A percentile compares a stretch with the other conserved stretches of the same genome.
Evolutionary conservation across 768 basidiomycete genomes (phyloP).

Genomic region (Mycena crocata): DNA sequence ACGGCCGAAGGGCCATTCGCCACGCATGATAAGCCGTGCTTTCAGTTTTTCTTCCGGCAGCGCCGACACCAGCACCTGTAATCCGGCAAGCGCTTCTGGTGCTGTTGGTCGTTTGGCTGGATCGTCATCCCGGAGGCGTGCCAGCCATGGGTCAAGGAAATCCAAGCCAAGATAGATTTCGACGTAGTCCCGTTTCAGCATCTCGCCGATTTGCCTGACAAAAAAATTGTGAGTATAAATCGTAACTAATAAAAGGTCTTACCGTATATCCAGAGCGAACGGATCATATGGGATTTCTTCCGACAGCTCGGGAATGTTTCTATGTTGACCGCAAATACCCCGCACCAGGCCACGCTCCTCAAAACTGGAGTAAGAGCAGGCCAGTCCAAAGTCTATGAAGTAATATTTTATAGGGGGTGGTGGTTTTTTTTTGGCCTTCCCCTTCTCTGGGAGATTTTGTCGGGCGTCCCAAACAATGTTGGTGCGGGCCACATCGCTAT

Average conservation of each 20-base stretch:
- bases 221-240: background rate
- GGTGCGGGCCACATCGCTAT: constrained; percentile 32
- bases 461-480: constrained; percentile 34
- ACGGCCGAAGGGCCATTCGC: constrained; percentile 24
- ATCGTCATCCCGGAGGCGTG: constrained; percentile 30
- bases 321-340: constrained; percentile 32
- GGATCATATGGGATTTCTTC: constrained; percentile 33
- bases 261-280: constrained; percentile 33
- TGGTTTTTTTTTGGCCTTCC: constrained; percentile 10
- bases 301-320: constrained; percentile 34
- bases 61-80: constrained; percentile 15
- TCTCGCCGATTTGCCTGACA: constrained; percentile 34
- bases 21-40: constrained; percentile 17
- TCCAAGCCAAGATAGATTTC: constrained; percentile 25
- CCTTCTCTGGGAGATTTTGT: constrained; percentile 22
- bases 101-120: constrained; percentile 27
- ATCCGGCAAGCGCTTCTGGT: constrained; percentile 18
- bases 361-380: constrained; percentile 32
- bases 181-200: constrained; percentile 31
- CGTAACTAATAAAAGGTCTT: background rate
- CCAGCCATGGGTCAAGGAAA: constrained; percentile 28
- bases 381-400: constrained; percentile 34
- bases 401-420: constrained; percentile 22
- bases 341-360: constrained; percentile 33
- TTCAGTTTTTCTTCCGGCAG: constrained; percentile 31